Base-by-base conservation (phyloP, 495 filamentous ascomycete species). In the Thozetella sp. region DNA sequence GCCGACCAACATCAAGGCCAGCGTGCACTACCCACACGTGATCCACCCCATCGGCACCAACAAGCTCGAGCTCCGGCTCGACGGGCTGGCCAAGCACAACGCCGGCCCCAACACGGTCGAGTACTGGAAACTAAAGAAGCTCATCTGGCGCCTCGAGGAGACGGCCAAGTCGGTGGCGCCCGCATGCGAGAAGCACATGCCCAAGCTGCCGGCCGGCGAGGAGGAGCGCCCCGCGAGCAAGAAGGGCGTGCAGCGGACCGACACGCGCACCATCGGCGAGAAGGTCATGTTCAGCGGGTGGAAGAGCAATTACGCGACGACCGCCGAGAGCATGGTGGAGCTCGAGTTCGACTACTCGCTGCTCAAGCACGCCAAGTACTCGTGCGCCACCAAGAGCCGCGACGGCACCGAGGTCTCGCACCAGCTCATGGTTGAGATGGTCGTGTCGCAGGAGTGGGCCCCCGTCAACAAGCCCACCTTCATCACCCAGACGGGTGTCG, bases 131-230 rank as follows among this genome's bases (percentile, higher is more conserved):
- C 76, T 99, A 50, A 90, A 92, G 65, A 92, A 93, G 68, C 83
- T 97, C 66, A 91, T 88, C 63, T 99, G 95, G 95, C 86, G 90
- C 59, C 88, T 99, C 54, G 94, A 97, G 53, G 94, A 99, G 75
- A 85, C 83, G 53, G 82, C 90, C 64, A 89, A 86, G 70, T 88
- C 89, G 23, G 82, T 97, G 25, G 91, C 92, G 0, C 87, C 91
- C 1, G 90, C 93, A 15, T 99, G 95, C 76, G 64, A 79, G 27
- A 88, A 90, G 63, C 95, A 98, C 73, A 72, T 80, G 23, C 82
- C 86, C 64, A 92, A 90, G 72, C 79, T 86, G 34, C 80, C 81
- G 59, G 69, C 67, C 22, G 82, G 85, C 40, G 78, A 80, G 53
- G 67, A 63, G 12, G 68, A 71, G 9, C 71, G 66, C 43, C 62